Base-by-base conservation (phyloP, 192 early-diverging fungal species). In the Thamnidium elegans region DNA sequence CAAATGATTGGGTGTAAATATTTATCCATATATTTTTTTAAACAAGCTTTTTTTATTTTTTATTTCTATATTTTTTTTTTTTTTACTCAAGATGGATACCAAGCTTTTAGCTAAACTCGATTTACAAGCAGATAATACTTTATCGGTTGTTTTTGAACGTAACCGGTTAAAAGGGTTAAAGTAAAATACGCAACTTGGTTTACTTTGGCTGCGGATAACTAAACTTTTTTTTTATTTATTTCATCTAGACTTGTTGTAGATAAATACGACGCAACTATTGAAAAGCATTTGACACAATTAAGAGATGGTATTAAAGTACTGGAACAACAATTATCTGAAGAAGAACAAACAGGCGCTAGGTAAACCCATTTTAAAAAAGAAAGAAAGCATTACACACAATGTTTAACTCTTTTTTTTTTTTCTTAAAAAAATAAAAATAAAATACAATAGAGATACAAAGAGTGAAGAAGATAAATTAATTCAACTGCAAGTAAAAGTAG, bases 391-490 rank as follows among this genome's bases (percentile, higher is more conserved):
- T 65, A 31, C 26, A 26, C 11, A 6, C 39, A 62, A 26, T 26
- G 26, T 26, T 17, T 26, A 26, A 26, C 26, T 2, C 26, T 26
- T 26, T 26, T 26, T 26, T 26, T 26, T 26, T 26, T 26, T 26
- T 26, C 3, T 26, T 26, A 26, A 26, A 26, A 26, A 26, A 26
- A 26, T 26, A n/a, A n/a, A n/a, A n/a, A n/a, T n/a, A n/a, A n/a
- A n/a, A n/a, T n/a, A n/a, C 62, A 65, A 47, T 66, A 74, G 72
- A 50, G 60, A 66, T 56, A 69, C 65, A 20, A 77, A 81, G 43
- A 63, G 71, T 55, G 80, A 82, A 78, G 90, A 92, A 77, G 81
- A 84, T 67, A 74, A 79, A 58, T 56, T 92, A 14, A 78, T 92
- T 51, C 72, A 82, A 55, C 55, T 90, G 39, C 81, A 84, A 52